Evolutionary conservation across 1,139 yeast genomes (phyloP).

Genomic region (Lodderomyces elongisporus): DNA sequence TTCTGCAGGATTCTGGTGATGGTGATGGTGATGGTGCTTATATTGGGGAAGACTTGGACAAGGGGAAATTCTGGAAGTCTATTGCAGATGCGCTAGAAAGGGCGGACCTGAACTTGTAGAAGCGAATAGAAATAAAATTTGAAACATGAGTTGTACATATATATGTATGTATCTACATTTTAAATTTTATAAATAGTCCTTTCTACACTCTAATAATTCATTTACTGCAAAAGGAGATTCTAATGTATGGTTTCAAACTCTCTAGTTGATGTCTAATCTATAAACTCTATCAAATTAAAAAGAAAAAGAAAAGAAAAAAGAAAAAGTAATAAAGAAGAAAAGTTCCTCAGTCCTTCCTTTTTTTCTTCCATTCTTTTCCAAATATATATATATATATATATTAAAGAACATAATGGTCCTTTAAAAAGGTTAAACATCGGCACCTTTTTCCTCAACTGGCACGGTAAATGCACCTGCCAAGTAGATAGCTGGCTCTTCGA

Average conservation of each 20-base stretch:
- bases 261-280: too few species aligned
- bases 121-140: too few species aligned
- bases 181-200: too few species aligned
- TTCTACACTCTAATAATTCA: constrained; percentile 1
- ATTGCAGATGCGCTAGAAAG: constrained; percentile 36
- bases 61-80: constrained; percentile 50
- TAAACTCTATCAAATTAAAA: too few species aligned
- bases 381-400: too few species aligned
- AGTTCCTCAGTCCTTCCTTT: too few species aligned
- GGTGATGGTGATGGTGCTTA: constrained; percentile 36
- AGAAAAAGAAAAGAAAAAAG: too few species aligned
- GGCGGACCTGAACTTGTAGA: constrained; percentile 13
- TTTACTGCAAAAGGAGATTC: too few species aligned
- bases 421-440: constrained; percentile 20
- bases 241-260: too few species aligned
- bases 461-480: constrained; percentile 77
- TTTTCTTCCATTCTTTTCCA: too few species aligned
- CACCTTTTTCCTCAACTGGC: constrained; percentile 50
- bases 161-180: not conserved
- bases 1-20: constrained; percentile 13
- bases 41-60: constrained; percentile 43
- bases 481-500: constrained; percentile 80
- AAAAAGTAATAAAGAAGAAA: too few species aligned
- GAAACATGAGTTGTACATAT: not conserved
- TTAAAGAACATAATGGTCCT: too few species aligned